Conservation (phyloP, 2,329 filamentous ascomycete species). For the Chaetomium sp. region DNA sequence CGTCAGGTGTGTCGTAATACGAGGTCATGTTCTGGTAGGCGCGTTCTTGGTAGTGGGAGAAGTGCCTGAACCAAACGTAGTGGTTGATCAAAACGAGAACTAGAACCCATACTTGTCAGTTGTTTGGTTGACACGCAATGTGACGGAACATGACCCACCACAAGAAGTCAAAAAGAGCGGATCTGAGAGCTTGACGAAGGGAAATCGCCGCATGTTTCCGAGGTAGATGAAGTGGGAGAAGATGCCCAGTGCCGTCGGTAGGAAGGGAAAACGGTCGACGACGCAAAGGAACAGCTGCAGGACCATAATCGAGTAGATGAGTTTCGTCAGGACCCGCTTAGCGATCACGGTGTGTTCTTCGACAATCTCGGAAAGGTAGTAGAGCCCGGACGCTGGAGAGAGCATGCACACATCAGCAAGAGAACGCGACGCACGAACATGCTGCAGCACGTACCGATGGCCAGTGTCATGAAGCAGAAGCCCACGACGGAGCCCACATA, state of each 20-base stretch:
- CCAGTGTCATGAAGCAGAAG: constrained; percentile 89
- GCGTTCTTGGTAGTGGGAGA: constrained; percentile 58
- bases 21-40: constrained; percentile 53
- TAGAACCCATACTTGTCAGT: constrained; percentile 28
- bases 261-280: constrained; percentile 79
- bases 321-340: constrained; percentile 73
- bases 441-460: constrained; percentile 60
- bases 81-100: constrained; percentile 83
- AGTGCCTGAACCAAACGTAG: constrained; percentile 93
- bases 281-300: constrained; percentile 69
- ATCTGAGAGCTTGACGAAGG: constrained; percentile 77
- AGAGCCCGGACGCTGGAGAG: constrained; percentile 77
- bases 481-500: constrained; percentile 81
- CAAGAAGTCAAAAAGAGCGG: constrained; percentile 82
- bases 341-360: constrained; percentile 95
- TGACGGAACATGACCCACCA: constrained; percentile 42
- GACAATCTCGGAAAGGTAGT: constrained; percentile 96
- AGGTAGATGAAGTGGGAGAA: constrained; percentile 78
- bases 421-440: too few species aligned
- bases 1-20: constrained; percentile 54
- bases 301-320: constrained; percentile 77
- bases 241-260: constrained; percentile 67
- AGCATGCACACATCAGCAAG: background rate
- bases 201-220: constrained; percentile 71
- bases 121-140: background rate